These are phyloP conservation scores for Rhododendron mucronatum DNA, from an alignment of 148 eudicot species.

Conservation along the genomic window DNA sequence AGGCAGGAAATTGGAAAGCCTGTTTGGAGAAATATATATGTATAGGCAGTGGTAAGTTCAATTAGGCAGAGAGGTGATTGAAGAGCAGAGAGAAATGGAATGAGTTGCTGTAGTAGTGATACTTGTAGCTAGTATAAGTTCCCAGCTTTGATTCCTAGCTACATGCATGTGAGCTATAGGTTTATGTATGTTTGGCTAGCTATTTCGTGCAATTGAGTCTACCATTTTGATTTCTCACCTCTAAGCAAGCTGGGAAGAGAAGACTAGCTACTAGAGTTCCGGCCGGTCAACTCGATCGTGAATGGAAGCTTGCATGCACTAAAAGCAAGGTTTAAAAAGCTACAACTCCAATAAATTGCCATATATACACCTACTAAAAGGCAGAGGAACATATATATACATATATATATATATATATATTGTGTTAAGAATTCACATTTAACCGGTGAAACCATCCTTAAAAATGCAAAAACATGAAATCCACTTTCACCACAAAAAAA, in stretches of 20 bases:
- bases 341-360: no score
- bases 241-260: neutral
- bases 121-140: neutral
- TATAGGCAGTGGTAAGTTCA: neutral
- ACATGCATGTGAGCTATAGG: neutral
- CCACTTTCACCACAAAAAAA: no score
- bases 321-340: no score
- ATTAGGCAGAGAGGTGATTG: neutral
- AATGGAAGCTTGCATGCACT: no score
- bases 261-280: neutral
- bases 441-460: no score
- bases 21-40: neutral
- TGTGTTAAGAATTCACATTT: no score
- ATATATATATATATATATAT: no score
- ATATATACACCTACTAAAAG: no score
- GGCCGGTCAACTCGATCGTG: no score
- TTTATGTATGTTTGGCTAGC: constrained; percentile 9
- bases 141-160: neutral
- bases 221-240: constrained; percentile 24
- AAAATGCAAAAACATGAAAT: no score
- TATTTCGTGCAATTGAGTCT: constrained; percentile 15
- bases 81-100: neutral
- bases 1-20: neutral
- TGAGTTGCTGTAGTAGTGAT: no score
- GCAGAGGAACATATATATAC: no score